phyloP scores from a whole-genome alignment of 176 grass and related monocot species.

The Urochloa ruziziensis region DNA sequence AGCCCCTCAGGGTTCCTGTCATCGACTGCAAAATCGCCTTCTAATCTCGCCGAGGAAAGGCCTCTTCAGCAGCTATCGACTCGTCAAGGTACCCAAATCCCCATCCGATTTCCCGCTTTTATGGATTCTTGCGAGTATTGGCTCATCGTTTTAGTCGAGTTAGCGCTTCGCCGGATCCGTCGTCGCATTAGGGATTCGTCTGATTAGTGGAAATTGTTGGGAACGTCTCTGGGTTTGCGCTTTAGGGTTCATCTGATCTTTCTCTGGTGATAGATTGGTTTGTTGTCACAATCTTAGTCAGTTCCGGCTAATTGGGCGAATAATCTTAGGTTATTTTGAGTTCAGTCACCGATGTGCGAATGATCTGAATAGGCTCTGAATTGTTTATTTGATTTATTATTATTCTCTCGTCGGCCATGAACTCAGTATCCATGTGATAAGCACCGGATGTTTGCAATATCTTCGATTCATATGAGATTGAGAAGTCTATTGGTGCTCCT shows the following conservation, averaged over 20 bases:
- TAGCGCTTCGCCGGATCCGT: not conserved
- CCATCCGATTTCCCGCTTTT: no score
- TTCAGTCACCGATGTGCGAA: not conserved
- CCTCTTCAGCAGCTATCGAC: not conserved
- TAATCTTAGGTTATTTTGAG: no score
- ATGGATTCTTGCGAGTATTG: no score
- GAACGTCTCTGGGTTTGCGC: not conserved
- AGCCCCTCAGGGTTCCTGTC: not conserved
- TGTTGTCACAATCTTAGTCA: not conserved
- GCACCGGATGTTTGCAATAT: not conserved
- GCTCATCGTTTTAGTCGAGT: no score
- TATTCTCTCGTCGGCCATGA: no score
- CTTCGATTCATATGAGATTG: not conserved
- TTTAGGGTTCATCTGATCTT: not conserved
- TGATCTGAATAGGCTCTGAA: not conserved
- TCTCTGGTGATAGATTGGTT: not conserved
- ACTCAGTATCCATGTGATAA: not conserved
- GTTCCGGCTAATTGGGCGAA: not conserved
- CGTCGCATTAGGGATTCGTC: not conserved
- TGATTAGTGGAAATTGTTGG: not conserved
- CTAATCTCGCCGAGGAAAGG: not conserved
- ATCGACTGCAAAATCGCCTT: not conserved
- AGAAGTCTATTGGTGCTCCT: not conserved
- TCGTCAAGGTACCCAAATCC: not conserved
- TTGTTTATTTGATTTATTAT: no score